These are phyloP conservation scores for Lichtheimia corymbifera DNA, from an alignment of 371 early-diverging fungal genomes.

Conservation along the genomic window DNA sequence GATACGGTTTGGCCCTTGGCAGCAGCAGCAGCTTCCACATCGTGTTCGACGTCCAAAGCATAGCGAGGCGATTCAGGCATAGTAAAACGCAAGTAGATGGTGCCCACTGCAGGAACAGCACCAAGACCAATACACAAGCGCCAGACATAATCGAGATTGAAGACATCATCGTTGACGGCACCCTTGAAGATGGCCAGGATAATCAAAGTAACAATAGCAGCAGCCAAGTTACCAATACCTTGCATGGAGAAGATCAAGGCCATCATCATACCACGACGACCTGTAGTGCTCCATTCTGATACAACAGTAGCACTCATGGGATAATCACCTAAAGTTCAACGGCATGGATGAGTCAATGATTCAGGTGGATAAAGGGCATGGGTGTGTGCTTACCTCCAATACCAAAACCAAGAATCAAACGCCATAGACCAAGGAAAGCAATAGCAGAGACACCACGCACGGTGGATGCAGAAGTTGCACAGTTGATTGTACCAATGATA, in stretches of 20 bases:
- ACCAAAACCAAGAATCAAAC: constrained; percentile 82
- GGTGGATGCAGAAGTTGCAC: constrained; percentile 72
- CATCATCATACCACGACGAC: constrained; percentile 72
- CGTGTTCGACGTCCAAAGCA: constrained; percentile 74
- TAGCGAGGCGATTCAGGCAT: constrained; percentile 93
- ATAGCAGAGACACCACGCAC: constrained; percentile 70
- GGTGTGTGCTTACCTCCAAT: constrained; percentile 57
- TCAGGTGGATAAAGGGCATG: no score
- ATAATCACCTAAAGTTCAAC: constrained; percentile 59
- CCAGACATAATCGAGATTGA: constrained; percentile 86
- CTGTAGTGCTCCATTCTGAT: constrained; percentile 82
- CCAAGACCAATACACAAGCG: constrained; percentile 81
- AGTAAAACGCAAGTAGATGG: constrained; percentile 87
- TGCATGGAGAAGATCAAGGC: constrained; percentile 90
- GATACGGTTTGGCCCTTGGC: constrained; percentile 52
- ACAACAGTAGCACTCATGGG: constrained; percentile 84
- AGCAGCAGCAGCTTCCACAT: constrained; percentile 64
- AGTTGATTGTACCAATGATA: constrained; percentile 77
- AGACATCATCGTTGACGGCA: constrained; percentile 61
- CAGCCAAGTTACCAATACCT: constrained; percentile 85
- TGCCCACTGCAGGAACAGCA: constrained; percentile 75
- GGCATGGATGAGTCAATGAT: background rate
- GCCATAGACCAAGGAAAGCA: constrained; percentile 79
- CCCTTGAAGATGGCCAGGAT: constrained; percentile 71
- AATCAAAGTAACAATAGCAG: constrained; percentile 71